Evolutionary conservation across 768 basidiomycete genomes (phyloP).

Genomic region (Amanita pallidorosea): DNA sequence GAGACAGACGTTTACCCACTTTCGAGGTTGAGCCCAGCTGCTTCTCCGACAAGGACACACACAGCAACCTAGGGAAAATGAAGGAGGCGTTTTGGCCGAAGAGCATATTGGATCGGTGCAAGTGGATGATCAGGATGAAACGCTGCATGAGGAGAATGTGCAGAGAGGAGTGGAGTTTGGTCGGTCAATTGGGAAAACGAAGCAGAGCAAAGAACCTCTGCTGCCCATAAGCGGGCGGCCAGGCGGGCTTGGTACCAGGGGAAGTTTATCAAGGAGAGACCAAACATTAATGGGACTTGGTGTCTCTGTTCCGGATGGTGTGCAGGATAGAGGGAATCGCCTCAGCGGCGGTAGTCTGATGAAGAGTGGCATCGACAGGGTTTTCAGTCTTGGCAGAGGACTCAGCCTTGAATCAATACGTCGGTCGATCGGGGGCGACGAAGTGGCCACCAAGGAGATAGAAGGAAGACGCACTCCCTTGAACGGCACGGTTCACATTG

Average conservation of each 20-base stretch:
- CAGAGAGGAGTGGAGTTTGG: background rate
- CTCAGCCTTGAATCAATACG: conserved; percentile 40
- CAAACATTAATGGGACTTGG: conserved; percentile 3
- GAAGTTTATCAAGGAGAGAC: conserved; percentile 9
- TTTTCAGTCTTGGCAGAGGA: conserved; percentile 42
- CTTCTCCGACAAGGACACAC: background rate
- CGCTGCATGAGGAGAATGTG: background rate
- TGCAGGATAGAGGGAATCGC: conserved; percentile 9
- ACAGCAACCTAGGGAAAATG: conserved; percentile 6
- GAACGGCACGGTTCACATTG: conserved; percentile 10
- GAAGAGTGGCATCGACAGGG: conserved; percentile 51
- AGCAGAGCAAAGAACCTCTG: conserved; percentile 65
- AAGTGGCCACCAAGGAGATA: background rate
- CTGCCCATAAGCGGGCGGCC: conserved; percentile 40
- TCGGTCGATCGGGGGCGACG: conserved; percentile 15
- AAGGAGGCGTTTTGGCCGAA: background rate
- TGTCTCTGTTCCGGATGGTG: background rate
- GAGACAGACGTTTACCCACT: conserved; percentile 17
- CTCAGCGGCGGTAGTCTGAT: conserved; percentile 25
- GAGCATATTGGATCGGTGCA: background rate
- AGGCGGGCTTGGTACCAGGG: conserved; percentile 15
- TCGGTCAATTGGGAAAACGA: conserved; percentile 25
- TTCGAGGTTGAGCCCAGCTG: conserved; percentile 1
- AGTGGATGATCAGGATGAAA: background rate
- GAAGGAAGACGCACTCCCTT: conserved; percentile 9